These are phyloP conservation scores for Chalciporus sp. DNA, from an alignment of 1,284 basidiomycete genomes.

Conservation along the genomic window DNA sequence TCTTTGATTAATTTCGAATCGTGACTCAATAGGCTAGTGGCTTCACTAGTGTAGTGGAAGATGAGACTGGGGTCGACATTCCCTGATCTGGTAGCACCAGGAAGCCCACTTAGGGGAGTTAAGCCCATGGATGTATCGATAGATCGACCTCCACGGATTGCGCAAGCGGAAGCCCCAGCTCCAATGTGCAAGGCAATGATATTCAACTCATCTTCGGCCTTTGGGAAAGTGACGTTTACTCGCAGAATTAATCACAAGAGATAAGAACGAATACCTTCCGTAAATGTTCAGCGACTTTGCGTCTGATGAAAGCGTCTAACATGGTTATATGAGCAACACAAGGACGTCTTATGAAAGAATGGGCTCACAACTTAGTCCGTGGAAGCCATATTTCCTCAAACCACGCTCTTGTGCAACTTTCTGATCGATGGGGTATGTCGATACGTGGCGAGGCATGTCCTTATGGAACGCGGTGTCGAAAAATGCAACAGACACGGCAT, in stretches of 20 bases:
- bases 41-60: slow-evolving; percentile 78
- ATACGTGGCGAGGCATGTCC: slow-evolving; percentile 71
- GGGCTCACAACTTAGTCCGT: slow-evolving; percentile 71
- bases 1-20: slow-evolving; percentile 48
- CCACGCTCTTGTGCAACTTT: slow-evolving; percentile 62
- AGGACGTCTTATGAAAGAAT: background rate
- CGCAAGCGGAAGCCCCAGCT: slow-evolving; percentile 81
- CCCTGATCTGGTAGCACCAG: slow-evolving; percentile 86
- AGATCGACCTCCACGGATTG: slow-evolving; percentile 70
- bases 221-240: background rate
- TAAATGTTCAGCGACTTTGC: slow-evolving; percentile 59
- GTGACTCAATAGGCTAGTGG: slow-evolving; percentile 47
- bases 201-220: slow-evolving; percentile 48
- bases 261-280: slow-evolving; percentile 43
- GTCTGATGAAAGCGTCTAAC: slow-evolving; percentile 66
- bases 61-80: slow-evolving; percentile 82
- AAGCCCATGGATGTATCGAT: slow-evolving; percentile 85
- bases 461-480: slow-evolving; percentile 89
- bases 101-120: slow-evolving; percentile 76
- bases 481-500: slow-evolving; percentile 65
- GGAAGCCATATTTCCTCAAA: slow-evolving; percentile 87
- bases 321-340: slow-evolving; percentile 22
- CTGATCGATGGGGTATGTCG: slow-evolving; percentile 76
- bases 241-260: background rate
- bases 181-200: slow-evolving; percentile 85